phyloP scores from a whole-genome alignment of 2,329 filamentous ascomycete genomes.

The Magnaporthiopsis rhizophila region DNA sequence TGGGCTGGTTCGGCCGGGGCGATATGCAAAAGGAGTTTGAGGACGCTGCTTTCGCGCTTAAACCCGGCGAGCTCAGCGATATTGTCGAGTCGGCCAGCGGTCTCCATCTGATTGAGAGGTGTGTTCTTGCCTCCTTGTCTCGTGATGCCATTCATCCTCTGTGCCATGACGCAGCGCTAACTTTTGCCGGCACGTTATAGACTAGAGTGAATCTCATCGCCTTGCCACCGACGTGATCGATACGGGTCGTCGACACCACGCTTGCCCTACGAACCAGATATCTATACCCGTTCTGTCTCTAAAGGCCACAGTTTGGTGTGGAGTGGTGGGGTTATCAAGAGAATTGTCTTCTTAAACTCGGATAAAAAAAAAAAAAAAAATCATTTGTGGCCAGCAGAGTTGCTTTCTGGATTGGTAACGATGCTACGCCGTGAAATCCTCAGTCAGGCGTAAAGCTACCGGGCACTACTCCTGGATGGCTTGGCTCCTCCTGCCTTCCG shows the following conservation, averaged over 20 bases:
- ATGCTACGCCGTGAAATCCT: no score
- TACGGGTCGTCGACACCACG: not conserved
- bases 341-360: not conserved
- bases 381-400: no score
- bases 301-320: no score
- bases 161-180: not conserved
- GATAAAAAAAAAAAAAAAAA: not conserved
- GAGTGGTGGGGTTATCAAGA: not conserved
- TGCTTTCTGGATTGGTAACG: no score
- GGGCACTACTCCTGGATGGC: no score
- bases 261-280: not conserved
- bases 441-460: no score
- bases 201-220: not conserved
- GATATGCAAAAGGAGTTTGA: constrained; percentile 99
- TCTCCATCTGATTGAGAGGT: constrained; percentile 93
- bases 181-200: not conserved
- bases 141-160: no score
- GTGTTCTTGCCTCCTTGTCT: constrained; percentile 13
- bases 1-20: constrained; percentile 88
- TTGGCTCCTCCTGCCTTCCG: no score
- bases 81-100: constrained; percentile 91
- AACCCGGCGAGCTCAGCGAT: constrained; percentile 77
- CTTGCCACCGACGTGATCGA: not conserved
- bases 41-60: constrained; percentile 84
- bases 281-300: not conserved